Evolutionary conservation across 345 rosid genomes (phyloP).

Genomic region (Alliaria petiolata): DNA sequence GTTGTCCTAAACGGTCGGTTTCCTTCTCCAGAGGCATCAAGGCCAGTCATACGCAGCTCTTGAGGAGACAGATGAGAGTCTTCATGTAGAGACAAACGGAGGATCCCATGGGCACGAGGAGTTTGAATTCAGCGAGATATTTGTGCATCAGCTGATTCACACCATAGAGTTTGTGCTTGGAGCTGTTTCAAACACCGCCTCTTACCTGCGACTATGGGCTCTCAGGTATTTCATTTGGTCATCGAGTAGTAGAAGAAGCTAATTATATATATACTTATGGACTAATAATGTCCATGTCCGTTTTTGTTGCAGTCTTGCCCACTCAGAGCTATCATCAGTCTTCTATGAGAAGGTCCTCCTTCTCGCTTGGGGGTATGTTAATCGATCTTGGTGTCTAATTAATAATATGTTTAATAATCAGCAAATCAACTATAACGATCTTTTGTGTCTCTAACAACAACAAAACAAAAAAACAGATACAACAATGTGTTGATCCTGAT

Average conservation of each 20-base stretch:
- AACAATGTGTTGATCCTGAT: conserved; percentile 71
- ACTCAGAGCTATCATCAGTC: conserved; percentile 87
- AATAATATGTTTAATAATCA: background rate
- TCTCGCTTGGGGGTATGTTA: conserved; percentile 70
- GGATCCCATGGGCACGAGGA: conserved; percentile 79
- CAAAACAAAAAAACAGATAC: conserved; percentile 56
- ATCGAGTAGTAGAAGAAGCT: background rate
- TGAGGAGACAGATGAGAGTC: conserved; percentile 65
- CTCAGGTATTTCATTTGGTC: conserved; percentile 53
- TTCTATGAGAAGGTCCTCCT: conserved; percentile 97
- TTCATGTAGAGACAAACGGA: conserved; percentile 56
- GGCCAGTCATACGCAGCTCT: conserved; percentile 68
- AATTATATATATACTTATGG: background rate
- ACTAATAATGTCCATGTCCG: background rate
- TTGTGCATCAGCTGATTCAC: conserved; percentile 94
- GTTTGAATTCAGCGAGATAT: conserved; percentile 93
- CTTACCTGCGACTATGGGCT: conserved; percentile 95
- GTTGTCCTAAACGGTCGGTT: background rate
- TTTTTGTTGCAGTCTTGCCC: conserved; percentile 61
- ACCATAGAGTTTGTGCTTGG: conserved; percentile 98
- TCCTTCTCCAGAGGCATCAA: conserved; percentile 70
- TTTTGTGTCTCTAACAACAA: background rate
- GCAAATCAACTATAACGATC: background rate
- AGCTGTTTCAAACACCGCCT: conserved; percentile 98
- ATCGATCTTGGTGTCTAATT: too few relatives aligned